Base-by-base conservation (phyloP, 345 rosid genomes). In the Pseudoturritis turrita region DNA sequence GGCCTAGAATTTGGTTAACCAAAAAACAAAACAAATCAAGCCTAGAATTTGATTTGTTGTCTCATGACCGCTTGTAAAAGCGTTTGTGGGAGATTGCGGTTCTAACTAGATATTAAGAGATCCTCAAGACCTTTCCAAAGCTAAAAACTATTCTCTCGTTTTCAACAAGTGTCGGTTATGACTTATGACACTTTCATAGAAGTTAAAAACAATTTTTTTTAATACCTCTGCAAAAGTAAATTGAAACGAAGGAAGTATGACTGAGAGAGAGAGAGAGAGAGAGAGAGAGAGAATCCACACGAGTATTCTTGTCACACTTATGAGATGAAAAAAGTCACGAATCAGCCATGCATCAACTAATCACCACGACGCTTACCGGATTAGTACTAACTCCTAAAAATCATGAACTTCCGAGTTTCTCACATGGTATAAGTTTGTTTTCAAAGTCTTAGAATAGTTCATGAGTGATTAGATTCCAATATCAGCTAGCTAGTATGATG, bases 311-410 rank as follows among this genome's bases (percentile, higher is more conserved):
- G 41, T 68, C 74, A 75, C 74, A 43, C 63, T 43, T 68, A 52
- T 22, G 17, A 62, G 68, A 21, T 75, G 62, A 41, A 39, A 35
- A 36, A 4, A n/a, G 72, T 70, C 80, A 77, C n/a, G 71, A 40
- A 39, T 49, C 55, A 70, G 56, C 41, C 47, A 77, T 71, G 66
- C 36, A 49, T 77, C 76, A 77, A 70, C 80, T 77, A 70, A 77
- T 50, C 67, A 22, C 61, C 41, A 61, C 62, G 17, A 41, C 56
- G 10, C 19, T 40, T 19, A 61, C 69, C 64, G 41, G 41, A 56
- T 57, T 56, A 31, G 19, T 56, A 57, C 6, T 7, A 47, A 64
- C 71, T 40, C 68, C n/a, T 57, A 37, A 56, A 50, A 35, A 0
- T 15, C 67, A 49, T 56, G 72, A 56, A 39, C 62, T 57, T 49